phyloP scores from a whole-genome alignment of 192 early-diverging fungal genomes.

The Coemansia reversa region DNA sequence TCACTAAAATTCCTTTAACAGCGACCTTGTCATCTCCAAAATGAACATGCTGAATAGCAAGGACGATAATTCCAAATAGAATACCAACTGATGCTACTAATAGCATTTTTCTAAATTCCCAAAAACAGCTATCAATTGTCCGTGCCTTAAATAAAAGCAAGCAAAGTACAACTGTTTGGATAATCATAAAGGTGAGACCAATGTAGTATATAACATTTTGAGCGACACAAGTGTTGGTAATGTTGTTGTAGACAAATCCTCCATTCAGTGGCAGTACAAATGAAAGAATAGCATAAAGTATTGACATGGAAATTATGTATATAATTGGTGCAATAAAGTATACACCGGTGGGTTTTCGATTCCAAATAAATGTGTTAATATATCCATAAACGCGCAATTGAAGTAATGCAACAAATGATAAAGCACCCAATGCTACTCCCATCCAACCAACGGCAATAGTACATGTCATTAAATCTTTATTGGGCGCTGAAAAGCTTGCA shows the following conservation, averaged over 20 bases:
- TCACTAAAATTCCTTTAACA: slow-evolving; percentile 17
- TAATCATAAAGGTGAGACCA: slow-evolving; percentile 22
- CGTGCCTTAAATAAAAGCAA: slow-evolving; percentile 34
- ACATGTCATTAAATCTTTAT: slow-evolving; percentile 36
- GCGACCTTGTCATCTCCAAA: slow-evolving; percentile 18
- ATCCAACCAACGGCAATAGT: slow-evolving; percentile 40
- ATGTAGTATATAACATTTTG: slow-evolving; percentile 25
- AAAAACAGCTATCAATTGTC: slow-evolving; percentile 39
- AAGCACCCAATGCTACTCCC: slow-evolving; percentile 38
- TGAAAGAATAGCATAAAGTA: slow-evolving; percentile 26
- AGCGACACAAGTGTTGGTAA: slow-evolving; percentile 26
- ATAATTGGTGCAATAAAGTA: slow-evolving; percentile 29
- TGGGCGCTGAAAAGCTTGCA: slow-evolving; percentile 10
- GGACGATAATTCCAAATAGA: slow-evolving; percentile 17
- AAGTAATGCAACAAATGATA: slow-evolving; percentile 34
- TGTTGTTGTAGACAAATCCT: slow-evolving; percentile 25
- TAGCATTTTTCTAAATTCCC: slow-evolving; percentile 26
- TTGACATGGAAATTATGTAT: slow-evolving; percentile 18
- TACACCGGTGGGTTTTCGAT: slow-evolving; percentile 24
- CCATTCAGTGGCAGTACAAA: slow-evolving; percentile 18
- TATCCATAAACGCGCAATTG: slow-evolving; percentile 42
- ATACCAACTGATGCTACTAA: slow-evolving; percentile 13
- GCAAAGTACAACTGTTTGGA: slow-evolving; percentile 21
- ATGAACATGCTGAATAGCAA: slow-evolving; percentile 28
- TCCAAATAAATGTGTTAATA: slow-evolving; percentile 34